Conservation (phyloP, 108 stramenopile species). For the Nitzschia palea region DNA sequence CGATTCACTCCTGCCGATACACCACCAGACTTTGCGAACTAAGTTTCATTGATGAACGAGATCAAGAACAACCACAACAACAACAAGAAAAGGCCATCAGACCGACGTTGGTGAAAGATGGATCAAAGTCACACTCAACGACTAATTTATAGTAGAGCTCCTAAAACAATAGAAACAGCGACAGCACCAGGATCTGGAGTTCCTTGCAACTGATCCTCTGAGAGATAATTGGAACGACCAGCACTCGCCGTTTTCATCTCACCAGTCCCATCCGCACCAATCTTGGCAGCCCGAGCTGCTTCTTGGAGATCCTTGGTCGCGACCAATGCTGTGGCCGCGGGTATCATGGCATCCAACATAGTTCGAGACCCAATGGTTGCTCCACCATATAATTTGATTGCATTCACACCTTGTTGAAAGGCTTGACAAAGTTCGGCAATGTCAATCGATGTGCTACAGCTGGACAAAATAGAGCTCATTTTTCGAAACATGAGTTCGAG, state of each 20-base stretch:
- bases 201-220: conserved; percentile 71
- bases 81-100: background rate
- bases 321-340: conserved; percentile 58
- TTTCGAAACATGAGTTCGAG: conserved; percentile 92
- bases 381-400: conserved; percentile 91
- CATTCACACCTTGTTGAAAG: conserved; percentile 85
- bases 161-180: conserved; percentile 90
- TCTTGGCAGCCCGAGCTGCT: conserved; percentile 69
- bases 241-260: conserved; percentile 84
- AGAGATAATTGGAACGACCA: conserved; percentile 94
- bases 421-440: conserved; percentile 56
- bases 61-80: background rate
- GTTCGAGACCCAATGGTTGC: conserved; percentile 91
- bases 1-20: conserved; percentile 31
- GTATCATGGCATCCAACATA: conserved; percentile 95
- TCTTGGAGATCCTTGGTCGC: conserved; percentile 32
- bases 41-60: conserved; percentile 29
- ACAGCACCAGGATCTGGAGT: conserved; percentile 97
- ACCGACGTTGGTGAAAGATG: background rate
- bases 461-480: conserved; percentile 50
- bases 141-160: conserved; percentile 39
- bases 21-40: conserved; percentile 34
- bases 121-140: background rate
- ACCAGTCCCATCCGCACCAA: conserved; percentile 90
- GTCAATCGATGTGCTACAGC: conserved; percentile 41